These are phyloP conservation scores for Lactarius sp. DNA, from an alignment of 768 basidiomycete species.

Conservation along the genomic window DNA sequence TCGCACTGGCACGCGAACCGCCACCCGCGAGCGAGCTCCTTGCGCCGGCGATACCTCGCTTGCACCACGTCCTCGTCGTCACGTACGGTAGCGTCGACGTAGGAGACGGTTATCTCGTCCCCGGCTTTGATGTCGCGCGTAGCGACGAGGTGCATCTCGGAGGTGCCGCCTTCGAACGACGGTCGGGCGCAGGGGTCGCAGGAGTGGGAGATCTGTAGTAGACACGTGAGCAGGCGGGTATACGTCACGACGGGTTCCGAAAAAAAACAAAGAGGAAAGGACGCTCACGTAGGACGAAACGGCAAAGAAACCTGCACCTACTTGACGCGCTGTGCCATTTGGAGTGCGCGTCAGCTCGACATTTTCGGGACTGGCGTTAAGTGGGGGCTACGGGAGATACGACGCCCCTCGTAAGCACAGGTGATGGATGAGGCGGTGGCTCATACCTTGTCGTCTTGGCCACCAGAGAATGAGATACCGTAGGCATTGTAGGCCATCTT, in stretches of 20 bases:
- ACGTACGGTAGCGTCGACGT: conserved; percentile 60
- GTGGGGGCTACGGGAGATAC: conserved; percentile 42
- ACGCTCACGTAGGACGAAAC: conserved; percentile 64
- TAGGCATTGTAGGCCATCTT: conserved; percentile 75
- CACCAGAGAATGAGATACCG: conserved; percentile 63
- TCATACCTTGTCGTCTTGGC: conserved; percentile 64
- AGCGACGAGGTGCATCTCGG: conserved; percentile 68
- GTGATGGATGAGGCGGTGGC: conserved; percentile 16
- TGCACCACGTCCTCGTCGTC: conserved; percentile 48
- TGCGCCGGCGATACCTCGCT: conserved; percentile 59
- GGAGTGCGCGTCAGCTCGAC: conserved; percentile 73
- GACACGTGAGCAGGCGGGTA: background rate
- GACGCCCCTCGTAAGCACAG: conserved; percentile 3
- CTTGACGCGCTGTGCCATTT: conserved; percentile 66
- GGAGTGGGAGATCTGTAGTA: conserved; percentile 56
- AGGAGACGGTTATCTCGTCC: conserved; percentile 72
- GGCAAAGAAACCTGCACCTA: conserved; percentile 70
- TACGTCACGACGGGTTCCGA: too few species aligned
- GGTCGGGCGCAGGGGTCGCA: conserved; percentile 66
- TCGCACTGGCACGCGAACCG: conserved; percentile 70
- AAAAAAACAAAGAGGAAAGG: background rate
- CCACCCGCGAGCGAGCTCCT: conserved; percentile 79
- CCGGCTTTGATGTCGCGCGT: conserved; percentile 63
- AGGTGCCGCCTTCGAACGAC: conserved; percentile 58
- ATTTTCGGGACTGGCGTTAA: conserved; percentile 58